Evolutionary conservation across 306 rosid genomes (phyloP).

Genomic region (Astragalus membranaceus): DNA sequence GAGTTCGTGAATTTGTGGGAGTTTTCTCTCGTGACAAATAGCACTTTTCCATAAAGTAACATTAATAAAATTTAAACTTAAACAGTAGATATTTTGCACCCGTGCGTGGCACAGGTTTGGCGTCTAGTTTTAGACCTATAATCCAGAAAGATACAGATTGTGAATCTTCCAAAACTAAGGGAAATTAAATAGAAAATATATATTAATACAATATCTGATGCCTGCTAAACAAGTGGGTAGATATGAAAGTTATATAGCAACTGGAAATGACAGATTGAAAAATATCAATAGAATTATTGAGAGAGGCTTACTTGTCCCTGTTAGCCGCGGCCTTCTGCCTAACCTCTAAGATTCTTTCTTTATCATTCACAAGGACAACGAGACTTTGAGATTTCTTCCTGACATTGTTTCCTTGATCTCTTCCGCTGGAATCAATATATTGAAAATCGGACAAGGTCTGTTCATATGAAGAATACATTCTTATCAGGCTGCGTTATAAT

Average conservation of each 20-base stretch:
- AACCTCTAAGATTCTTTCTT: constrained; percentile 73
- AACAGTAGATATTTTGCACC: too few species aligned
- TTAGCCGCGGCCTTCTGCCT: constrained; percentile 90
- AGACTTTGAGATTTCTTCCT: constrained; percentile 85
- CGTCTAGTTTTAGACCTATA: neutral
- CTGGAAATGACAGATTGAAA: neutral
- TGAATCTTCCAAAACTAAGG: neutral
- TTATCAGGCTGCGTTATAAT: constrained; percentile 15
- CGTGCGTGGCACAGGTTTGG: too few species aligned
- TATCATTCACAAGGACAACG: constrained; percentile 81
- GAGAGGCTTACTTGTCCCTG: constrained; percentile 72
- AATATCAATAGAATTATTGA: neutral
- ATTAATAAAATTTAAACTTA: too few species aligned
- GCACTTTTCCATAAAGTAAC: too few species aligned
- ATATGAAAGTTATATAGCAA: neutral
- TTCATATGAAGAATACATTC: constrained; percentile 21
- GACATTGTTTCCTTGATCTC: constrained; percentile 94
- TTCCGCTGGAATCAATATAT: constrained; percentile 86
- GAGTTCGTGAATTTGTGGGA: too few species aligned
- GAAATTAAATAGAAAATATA: neutral
- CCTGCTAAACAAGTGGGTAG: neutral
- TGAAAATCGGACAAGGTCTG: constrained; percentile 82
- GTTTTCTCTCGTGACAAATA: too few species aligned
- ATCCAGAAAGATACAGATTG: constrained; percentile 5
- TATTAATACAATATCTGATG: neutral